Conservation (phyloP, 1,284 basidiomycete species). For the Anthracocystis walkeri region DNA sequence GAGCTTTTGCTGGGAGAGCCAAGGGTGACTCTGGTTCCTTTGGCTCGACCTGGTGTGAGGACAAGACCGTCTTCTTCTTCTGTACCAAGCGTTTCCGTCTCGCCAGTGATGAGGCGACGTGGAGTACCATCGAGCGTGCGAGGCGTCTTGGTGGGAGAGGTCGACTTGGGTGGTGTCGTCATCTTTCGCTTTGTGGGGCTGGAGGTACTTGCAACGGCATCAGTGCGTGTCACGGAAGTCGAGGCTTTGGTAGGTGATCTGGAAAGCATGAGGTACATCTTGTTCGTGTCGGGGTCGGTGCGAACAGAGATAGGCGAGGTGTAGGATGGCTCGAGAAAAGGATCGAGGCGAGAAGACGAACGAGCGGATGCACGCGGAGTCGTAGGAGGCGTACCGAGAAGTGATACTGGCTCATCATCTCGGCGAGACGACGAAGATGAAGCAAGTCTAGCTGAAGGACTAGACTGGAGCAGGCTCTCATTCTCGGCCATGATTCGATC, state of each 20-base stretch:
- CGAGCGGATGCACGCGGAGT: slow-evolving; percentile 14
- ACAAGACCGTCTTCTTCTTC: slow-evolving; percentile 53
- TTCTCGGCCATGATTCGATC: slow-evolving; percentile 44
- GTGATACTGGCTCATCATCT: background rate
- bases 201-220: slow-evolving; percentile 2
- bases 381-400: slow-evolving; percentile 44
- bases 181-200: slow-evolving; percentile 43
- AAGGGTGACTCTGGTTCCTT: slow-evolving; percentile 34
- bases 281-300: slow-evolving; percentile 55
- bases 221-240: background rate
- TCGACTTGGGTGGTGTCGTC: slow-evolving; percentile 21
- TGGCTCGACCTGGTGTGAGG: slow-evolving; percentile 44
- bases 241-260: slow-evolving; percentile 18
- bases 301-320: slow-evolving; percentile 52
- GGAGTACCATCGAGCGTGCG: slow-evolving; percentile 19
- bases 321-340: slow-evolving; percentile 44
- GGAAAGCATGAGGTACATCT: slow-evolving; percentile 45
- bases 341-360: slow-evolving; percentile 10
- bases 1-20: slow-evolving; percentile 41
- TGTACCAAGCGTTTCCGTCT: slow-evolving; percentile 23
- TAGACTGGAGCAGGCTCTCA: slow-evolving; percentile 12
- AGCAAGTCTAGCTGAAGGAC: slow-evolving; percentile 11
- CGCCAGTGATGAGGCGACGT: slow-evolving; percentile 31
- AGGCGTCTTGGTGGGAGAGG: slow-evolving; percentile 44
- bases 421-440: background rate